These are phyloP conservation scores for Botrytis sinoallii DNA, from an alignment of 2,329 filamentous ascomycete genomes.

Conservation along the genomic window DNA sequence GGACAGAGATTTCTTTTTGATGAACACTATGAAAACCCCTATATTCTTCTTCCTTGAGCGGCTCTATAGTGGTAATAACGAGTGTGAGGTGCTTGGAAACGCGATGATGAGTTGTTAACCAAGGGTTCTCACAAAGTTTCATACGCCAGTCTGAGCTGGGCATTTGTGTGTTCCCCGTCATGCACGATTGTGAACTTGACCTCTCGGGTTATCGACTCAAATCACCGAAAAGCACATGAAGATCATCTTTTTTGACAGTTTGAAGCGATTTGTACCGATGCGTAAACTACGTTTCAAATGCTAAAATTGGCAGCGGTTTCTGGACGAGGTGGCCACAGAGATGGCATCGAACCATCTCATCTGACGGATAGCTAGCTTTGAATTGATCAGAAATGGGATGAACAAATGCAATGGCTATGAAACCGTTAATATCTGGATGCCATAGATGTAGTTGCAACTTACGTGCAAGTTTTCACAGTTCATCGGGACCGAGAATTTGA, in stretches of 20 bases:
- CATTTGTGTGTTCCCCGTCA: background rate
- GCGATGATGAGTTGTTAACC: background rate
- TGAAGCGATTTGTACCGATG: background rate
- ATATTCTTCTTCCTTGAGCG: background rate
- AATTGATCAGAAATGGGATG: background rate
- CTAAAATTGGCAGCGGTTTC: background rate
- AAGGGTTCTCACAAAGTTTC: background rate
- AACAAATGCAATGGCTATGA: background rate
- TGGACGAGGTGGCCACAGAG: background rate
- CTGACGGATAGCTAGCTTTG: conserved; percentile 27
- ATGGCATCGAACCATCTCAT: background rate
- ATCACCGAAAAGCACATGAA: background rate
- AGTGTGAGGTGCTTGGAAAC: background rate
- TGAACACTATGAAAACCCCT: background rate
- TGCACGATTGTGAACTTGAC: background rate
- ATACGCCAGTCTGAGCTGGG: background rate
- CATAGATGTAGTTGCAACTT: background rate
- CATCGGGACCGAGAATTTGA: background rate
- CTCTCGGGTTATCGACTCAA: background rate
- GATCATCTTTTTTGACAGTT: background rate
- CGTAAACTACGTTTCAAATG: too few species aligned
- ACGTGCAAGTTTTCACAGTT: background rate
- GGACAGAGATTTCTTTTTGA: background rate
- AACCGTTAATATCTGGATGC: background rate
- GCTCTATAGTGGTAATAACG: too few species aligned